phyloP scores from a whole-genome alignment of 2,329 filamentous ascomycete genomes.

The Penicillium freii region DNA sequence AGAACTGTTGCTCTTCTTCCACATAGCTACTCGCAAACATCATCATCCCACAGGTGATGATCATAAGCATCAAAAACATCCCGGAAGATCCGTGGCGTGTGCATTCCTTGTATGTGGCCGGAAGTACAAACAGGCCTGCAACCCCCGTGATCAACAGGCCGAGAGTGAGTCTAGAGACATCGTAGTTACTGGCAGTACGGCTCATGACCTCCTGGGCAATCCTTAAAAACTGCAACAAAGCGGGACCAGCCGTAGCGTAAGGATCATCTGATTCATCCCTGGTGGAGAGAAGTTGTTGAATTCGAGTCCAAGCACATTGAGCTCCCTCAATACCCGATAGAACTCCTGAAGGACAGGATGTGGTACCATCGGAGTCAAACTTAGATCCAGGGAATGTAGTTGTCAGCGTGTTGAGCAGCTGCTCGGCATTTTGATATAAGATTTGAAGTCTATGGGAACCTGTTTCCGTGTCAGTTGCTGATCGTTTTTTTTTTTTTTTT shows the following conservation, averaged over 20 bases:
- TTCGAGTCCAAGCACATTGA: conserved; percentile 66
- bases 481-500: background rate
- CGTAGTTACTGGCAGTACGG: conserved; percentile 88
- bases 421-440: conserved; percentile 72
- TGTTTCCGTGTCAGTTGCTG: conserved; percentile 20
- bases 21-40: conserved; percentile 99
- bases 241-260: conserved; percentile 24
- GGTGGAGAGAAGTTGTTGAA: conserved; percentile 24
- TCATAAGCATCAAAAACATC: conserved; percentile 50
- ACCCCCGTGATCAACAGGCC: conserved; percentile 40
- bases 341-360: conserved; percentile 23
- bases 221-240: conserved; percentile 59
- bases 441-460: conserved; percentile 62
- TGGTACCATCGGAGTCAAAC: conserved; percentile 39
- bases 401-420: conserved; percentile 74
- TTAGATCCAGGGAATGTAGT: conserved; percentile 65
- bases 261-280: conserved; percentile 4
- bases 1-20: conserved; percentile 97
- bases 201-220: conserved; percentile 78
- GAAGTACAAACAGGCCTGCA: conserved; percentile 43
- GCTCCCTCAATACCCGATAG: conserved; percentile 53
- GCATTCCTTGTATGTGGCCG: conserved; percentile 32
- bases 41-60: conserved; percentile 70
- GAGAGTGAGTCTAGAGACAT: conserved; percentile 55
- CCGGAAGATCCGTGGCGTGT: conserved; percentile 27